These are phyloP conservation scores for Bretschneidera sinensis DNA, from an alignment of 345 rosid genomes.

Conservation along the genomic window DNA sequence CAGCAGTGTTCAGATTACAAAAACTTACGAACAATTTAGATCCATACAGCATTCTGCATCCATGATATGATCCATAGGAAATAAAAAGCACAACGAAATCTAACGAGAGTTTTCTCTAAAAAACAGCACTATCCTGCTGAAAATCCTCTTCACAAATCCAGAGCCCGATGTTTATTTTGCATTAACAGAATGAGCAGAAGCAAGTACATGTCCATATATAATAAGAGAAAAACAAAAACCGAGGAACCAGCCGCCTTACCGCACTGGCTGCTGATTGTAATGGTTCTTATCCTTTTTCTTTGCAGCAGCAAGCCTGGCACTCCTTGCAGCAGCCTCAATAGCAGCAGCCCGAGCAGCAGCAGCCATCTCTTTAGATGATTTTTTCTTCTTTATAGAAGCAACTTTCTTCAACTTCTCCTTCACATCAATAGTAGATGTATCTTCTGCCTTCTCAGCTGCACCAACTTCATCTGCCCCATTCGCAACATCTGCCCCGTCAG, in stretches of 20 bases:
- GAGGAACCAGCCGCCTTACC: constrained; percentile 31
- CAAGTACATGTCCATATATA: constrained; percentile 19
- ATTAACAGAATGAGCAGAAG: constrained; percentile 22
- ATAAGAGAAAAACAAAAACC: background rate
- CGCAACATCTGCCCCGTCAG: constrained; percentile 24
- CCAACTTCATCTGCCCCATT: constrained; percentile 24
- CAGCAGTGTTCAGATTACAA: background rate
- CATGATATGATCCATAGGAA: background rate
- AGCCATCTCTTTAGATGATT: constrained; percentile 69
- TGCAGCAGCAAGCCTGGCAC: constrained; percentile 68
- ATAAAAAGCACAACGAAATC: background rate
- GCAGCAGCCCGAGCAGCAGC: constrained; percentile 70
- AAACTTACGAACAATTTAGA: background rate
- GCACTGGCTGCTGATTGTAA: constrained; percentile 73
- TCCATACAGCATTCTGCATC: background rate
- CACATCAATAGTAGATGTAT: constrained; percentile 41
- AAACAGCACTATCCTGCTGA: constrained; percentile 5
- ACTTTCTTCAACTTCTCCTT: constrained; percentile 66
- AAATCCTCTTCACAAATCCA: constrained; percentile 20
- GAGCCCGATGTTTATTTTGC: constrained; percentile 26
- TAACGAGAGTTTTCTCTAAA: background rate
- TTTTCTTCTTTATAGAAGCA: constrained; percentile 63
- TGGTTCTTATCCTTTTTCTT: constrained; percentile 90
- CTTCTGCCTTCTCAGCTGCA: constrained; percentile 35
- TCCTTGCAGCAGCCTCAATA: constrained; percentile 68